phyloP scores from a whole-genome alignment of 345 rosid genomes.

The Ceriops tagal region DNA sequence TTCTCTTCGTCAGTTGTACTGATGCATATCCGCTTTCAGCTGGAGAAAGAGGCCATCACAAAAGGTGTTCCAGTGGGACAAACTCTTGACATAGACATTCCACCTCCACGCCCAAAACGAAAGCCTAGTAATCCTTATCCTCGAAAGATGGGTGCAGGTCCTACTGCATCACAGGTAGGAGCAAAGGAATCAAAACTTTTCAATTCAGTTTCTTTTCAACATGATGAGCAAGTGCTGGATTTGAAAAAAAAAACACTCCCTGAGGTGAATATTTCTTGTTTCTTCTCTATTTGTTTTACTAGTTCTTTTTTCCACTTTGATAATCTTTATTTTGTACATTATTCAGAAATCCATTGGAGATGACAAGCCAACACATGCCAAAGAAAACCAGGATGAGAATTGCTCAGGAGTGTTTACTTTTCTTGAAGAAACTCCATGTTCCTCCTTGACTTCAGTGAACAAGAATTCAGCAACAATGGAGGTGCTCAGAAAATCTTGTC shows the following conservation, averaged over 20 bases:
- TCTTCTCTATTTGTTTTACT: constrained; percentile 2
- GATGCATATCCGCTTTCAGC: constrained; percentile 39
- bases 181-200: constrained; percentile 48
- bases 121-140: constrained; percentile 98
- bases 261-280: constrained; percentile 44
- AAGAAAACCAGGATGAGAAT: constrained; percentile 57
- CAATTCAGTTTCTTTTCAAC: constrained; percentile 42
- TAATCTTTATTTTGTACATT: constrained; percentile 12
- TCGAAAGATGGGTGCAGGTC: constrained; percentile 52
- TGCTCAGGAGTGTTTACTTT: constrained; percentile 59
- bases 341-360: constrained; percentile 50
- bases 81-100: constrained; percentile 78
- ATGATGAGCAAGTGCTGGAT: constrained; percentile 44
- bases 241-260: constrained; percentile 56
- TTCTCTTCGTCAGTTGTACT: background rate
- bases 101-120: constrained; percentile 95
- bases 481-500: constrained; percentile 37
- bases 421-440: constrained; percentile 46
- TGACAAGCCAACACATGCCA: constrained; percentile 39
- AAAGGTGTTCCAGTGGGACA: constrained; percentile 76
- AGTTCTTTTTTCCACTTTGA: constrained; percentile 6
- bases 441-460: constrained; percentile 52
- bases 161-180: constrained; percentile 32
- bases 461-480: constrained; percentile 37
- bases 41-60: constrained; percentile 91